Conservation (phyloP, 1,284 basidiomycete genomes). For the Mrakiaceae sp. region DNA sequence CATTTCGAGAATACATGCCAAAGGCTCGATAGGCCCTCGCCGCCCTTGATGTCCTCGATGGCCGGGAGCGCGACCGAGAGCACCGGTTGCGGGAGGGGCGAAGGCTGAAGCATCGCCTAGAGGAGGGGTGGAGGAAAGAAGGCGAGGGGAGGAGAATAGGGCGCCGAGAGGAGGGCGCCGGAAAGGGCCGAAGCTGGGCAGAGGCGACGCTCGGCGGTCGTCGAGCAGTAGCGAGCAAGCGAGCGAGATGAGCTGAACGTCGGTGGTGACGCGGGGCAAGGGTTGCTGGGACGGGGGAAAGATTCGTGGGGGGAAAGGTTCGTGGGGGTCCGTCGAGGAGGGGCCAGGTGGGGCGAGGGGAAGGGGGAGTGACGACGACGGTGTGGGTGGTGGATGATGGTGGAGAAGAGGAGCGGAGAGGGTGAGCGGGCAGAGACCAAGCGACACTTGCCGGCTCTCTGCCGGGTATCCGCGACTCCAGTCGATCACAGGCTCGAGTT, state of each 20-base stretch:
- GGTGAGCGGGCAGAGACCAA: background rate
- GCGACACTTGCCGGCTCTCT: too few relatives aligned
- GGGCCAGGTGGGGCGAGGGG: background rate
- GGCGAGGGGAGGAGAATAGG: background rate
- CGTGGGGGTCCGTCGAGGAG: too few relatives aligned
- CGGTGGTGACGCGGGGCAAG: background rate
- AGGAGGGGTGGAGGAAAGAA: background rate
- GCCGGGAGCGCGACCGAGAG: constrained; percentile 11
- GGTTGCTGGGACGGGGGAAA: background rate
- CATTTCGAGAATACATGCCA: constrained; percentile 16
- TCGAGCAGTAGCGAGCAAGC: background rate
- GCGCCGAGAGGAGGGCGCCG: background rate
- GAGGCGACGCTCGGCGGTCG: background rate
- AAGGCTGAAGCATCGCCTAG: constrained; percentile 3
- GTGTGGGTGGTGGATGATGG: background rate
- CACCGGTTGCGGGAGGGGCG: constrained; percentile 5
- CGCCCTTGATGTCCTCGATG: constrained; percentile 15
- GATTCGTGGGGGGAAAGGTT: background rate
- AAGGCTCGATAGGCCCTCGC: constrained; percentile 7
- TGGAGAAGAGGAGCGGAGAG: background rate
- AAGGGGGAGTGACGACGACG: background rate
- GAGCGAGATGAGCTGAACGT: background rate
- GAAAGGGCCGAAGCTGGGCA: background rate
- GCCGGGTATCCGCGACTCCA: too few relatives aligned
- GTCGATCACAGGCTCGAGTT: too few relatives aligned